Evolutionary conservation across 371 early-diverging fungal genomes (phyloP).

Genomic region (Chytridium lagenaria): DNA sequence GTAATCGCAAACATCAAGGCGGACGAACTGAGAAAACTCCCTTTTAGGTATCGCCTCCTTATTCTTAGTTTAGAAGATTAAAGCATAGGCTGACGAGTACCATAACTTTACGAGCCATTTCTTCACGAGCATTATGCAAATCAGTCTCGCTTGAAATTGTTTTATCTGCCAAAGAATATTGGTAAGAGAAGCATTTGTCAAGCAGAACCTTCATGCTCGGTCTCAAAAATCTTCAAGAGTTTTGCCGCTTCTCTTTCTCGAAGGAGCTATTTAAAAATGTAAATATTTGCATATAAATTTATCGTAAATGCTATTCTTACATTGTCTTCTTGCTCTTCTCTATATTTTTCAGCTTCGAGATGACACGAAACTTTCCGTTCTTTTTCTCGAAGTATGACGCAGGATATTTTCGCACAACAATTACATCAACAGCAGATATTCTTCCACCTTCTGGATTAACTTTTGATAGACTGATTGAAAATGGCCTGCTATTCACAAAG

Average conservation of each 20-base stretch:
- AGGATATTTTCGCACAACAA: constrained; percentile 70
- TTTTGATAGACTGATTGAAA: constrained; percentile 51
- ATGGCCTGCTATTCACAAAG: constrained; percentile 46
- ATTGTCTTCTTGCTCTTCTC: constrained; percentile 40
- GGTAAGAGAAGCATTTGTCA: neutral
- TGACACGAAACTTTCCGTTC: constrained; percentile 52
- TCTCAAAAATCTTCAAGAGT: neutral
- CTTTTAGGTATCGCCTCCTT: neutral
- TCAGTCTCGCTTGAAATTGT: neutral
- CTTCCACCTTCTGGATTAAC: constrained; percentile 70
- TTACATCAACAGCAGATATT: constrained; percentile 71
- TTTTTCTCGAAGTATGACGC: constrained; percentile 63
- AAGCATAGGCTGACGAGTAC: neutral
- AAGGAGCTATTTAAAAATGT: constrained; percentile 4
- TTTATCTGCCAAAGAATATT: neutral
- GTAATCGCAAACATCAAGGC: neutral
- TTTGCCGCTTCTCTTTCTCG: neutral
- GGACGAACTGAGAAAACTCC: neutral
- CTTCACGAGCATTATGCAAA: neutral
- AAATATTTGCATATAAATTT: neutral
- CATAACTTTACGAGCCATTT: neutral
- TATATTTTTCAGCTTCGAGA: constrained; percentile 69
- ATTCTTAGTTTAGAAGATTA: neutral
- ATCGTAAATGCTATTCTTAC: constrained; percentile 27
- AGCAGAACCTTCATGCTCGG: neutral